Evolutionary conservation across 2,329 filamentous ascomycete species (phyloP), one percentile per base, ranked within the genome.

Genomic region (Aspergillus hiratsukae): DNA sequence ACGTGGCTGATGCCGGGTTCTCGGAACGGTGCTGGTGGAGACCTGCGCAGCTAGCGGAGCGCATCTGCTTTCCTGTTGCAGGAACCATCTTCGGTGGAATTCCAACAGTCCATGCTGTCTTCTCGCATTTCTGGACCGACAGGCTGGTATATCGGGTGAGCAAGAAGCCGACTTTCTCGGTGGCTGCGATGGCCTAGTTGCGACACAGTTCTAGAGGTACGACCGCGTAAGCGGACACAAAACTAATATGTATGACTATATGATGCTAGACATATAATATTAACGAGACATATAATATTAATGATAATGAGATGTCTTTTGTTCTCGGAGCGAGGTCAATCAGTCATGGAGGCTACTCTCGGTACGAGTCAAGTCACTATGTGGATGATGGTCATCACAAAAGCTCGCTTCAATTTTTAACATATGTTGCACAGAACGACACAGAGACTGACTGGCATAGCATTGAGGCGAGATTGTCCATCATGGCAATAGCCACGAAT

Each of bases 101-200:
- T 19, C 87, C 87, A 0, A 83, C 84, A 46, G 78, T 85, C 4
- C 85, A 89, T 60, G 87, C 87, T 2, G 83, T 87, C 61, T 72
- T 89, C 54, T 83, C 80, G 66, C 87, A 90, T 68, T 84, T 90
- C 66, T 90, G 86, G 81, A 88, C 85, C 0, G 76, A 86, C 35
- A 79, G 87, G 55, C 69, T 90, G 62, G 84, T 87, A 10, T 90
- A 90, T 72, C 82, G 84, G 0, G 87, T 90, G 65, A 89, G 86
- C 75, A 84, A 86, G 72, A 90, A 90, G 81, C 84, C 64, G 17
- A 67, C 66, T 6, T 70, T 71, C 53, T 48, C 48, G 31, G 31
- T 37, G 31, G 31, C 31, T 17, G 31, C 31, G 14, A 37, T 37
- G 14, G 31, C 14, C 31, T 37, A 37, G 31, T 17, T 37, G 4